These are phyloP conservation scores for Colletotrichum godetiae DNA, from an alignment of 2,329 filamentous ascomycete species.

Conservation along the genomic window DNA sequence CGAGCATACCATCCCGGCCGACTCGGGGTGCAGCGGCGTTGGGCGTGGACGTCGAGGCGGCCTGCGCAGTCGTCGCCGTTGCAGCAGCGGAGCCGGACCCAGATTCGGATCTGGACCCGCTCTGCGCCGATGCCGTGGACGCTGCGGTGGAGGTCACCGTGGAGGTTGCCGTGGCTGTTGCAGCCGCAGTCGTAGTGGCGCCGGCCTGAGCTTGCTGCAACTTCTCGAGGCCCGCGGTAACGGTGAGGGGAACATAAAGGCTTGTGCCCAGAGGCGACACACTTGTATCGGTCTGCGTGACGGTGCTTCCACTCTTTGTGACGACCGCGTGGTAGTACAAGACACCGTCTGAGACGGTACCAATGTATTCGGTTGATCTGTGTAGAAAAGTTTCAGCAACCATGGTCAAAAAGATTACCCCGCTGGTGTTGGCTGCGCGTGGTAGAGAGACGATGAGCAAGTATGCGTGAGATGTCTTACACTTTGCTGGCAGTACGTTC, in stretches of 20 bases:
- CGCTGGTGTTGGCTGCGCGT: not conserved
- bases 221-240: conserved; percentile 53
- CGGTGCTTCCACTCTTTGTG: not conserved
- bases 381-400: not conserved
- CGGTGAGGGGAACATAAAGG: conserved; percentile 44
- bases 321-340: not conserved
- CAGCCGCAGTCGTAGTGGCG: conserved; percentile 26
- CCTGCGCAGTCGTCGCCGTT: not conserved
- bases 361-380: conserved; percentile 8
- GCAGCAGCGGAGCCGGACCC: not conserved
- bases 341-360: not conserved
- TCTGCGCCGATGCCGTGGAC: conserved; percentile 14
- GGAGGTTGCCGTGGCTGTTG: conserved; percentile 22
- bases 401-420: not conserved
- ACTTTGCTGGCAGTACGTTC: not conserved
- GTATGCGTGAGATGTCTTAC: not conserved
- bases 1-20: conserved; percentile 49
- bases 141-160: conserved; percentile 25
- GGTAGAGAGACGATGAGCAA: not conserved
- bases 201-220: conserved; percentile 37
- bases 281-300: not conserved
- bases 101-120: not conserved
- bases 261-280: conserved; percentile 25
- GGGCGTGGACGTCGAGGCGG: conserved; percentile 37
- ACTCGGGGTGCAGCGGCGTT: conserved; percentile 46